A percentile compares a stretch with the other conserved stretches of the same genome.
phyloP scores from a whole-genome alignment of 495 filamentous ascomycete species.

The Tuber borchii region DNA sequence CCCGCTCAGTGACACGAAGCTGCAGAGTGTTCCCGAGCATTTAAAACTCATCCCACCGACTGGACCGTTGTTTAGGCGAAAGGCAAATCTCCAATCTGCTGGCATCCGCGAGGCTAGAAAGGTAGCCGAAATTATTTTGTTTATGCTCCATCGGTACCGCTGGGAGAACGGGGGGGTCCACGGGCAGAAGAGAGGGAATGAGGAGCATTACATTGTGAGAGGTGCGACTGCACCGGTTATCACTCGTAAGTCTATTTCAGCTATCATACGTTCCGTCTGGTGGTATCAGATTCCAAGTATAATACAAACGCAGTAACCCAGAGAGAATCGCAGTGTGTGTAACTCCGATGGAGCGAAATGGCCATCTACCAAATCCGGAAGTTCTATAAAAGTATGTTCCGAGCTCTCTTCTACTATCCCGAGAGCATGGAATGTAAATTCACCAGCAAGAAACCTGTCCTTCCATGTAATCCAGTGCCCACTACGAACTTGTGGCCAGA shows the following conservation, averaged over 20 bases:
- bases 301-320: neutral
- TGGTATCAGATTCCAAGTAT: neutral
- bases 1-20: neutral
- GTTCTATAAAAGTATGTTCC: neutral
- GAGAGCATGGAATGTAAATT: neutral
- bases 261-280: neutral
- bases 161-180: neutral
- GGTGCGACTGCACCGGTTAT: neutral
- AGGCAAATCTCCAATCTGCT: neutral
- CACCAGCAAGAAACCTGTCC: neutral
- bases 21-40: neutral
- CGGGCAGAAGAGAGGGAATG: neutral
- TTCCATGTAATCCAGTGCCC: neutral
- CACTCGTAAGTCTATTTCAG: neutral
- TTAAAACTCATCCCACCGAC: neutral
- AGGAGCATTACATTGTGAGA: neutral
- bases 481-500: neutral
- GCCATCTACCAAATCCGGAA: neutral
- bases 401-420: neutral
- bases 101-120: neutral
- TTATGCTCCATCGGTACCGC: neutral
- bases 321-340: neutral
- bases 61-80: neutral
- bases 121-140: neutral
- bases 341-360: neutral